phyloP scores from a whole-genome alignment of 768 basidiomycete species.

The Epithele typhae region DNA sequence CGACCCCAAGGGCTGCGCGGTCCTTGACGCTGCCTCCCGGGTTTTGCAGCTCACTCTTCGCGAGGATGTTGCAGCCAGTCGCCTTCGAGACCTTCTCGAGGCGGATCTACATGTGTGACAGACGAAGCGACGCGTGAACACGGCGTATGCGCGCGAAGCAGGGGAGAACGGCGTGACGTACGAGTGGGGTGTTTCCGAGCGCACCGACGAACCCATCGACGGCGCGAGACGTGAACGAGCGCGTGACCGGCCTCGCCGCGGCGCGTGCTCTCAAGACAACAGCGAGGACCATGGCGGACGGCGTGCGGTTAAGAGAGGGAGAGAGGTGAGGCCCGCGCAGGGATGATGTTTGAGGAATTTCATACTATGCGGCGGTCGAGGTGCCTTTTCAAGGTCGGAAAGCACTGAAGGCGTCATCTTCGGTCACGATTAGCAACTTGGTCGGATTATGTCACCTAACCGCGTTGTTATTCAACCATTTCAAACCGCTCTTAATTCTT shows the following conservation, averaged over 20 bases:
- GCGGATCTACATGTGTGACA: constrained; percentile 69
- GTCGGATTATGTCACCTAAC: too few species aligned
- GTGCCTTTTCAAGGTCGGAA: constrained; percentile 1
- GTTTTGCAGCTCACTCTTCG: constrained; percentile 99
- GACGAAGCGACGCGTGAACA: too few species aligned
- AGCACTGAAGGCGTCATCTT: constrained; percentile 20
- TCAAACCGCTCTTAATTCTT: constrained; percentile 6
- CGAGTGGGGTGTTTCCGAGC: constrained; percentile 91
- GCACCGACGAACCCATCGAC: constrained; percentile 83
- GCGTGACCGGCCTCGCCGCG: constrained; percentile 17
- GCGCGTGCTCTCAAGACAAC: constrained; percentile 11
- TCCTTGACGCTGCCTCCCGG: constrained; percentile 98
- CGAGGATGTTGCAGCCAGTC: constrained; percentile 80
- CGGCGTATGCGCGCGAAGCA: too few species aligned
- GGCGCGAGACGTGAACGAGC: constrained; percentile 28
- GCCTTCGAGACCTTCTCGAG: constrained; percentile 77
- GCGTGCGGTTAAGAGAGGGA: too few species aligned
- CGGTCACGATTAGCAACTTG: constrained; percentile 13
- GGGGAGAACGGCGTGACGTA: too few species aligned
- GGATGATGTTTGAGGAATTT: too few species aligned
- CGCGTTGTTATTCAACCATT: too few species aligned
- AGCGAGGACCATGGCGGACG: not conserved
- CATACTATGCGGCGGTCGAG: too few species aligned
- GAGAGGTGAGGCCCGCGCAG: too few species aligned
- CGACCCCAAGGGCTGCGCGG: constrained; percentile 86